Base-by-base conservation (phyloP, 1,284 basidiomycete species). In the Tilletia setariae region DNA sequence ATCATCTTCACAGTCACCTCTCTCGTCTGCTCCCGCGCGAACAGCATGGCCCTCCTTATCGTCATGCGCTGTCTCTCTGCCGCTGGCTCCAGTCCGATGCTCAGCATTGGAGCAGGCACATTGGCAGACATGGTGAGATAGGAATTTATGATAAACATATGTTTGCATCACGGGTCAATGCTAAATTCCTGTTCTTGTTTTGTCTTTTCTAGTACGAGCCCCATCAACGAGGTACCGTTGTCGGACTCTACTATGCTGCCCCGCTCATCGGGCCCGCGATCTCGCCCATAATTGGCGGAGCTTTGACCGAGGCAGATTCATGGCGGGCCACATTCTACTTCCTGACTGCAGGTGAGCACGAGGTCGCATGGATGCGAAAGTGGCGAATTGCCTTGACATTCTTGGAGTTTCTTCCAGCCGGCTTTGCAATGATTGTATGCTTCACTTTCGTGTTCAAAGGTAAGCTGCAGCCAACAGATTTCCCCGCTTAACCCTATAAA, bases 251-350 rank as follows among this genome's bases (percentile, higher is more conserved):
- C 63, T 72, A 72, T 69, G 25, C 53, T 35, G 49, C 53, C 15
- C 70, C 70, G 0, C 25, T 70, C 23, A 19, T 69, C 7, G 70
- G 69, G 16, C 70, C 70, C 15, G 70, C 70, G 7, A 44, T 72
- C 9, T n/a, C 59, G 19, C 70, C 70, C 8, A 53, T 72, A 47
- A 40, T 73, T 32, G 71, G 70, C 1, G 71, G 71, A n/a, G 70
- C 67, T 1, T 40, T 73, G 42, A 63, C 64, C 15, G 40, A 61
- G 8, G 46, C 64, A 15, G 8, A 16, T 7, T 32, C 53, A 9
- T 72, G 70, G 70, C 46, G 69, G 40, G 28, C 62, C 8, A 68
- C 67, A 1, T 73, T 73, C 43, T 73, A 69, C 40, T 71, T 71
- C 51, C 35, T 73, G 13, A 64, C 64, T 1, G 70, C 64, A 2